phyloP scores from a whole-genome alignment of 257 asterid species.

The Leonotis leonurus region DNA sequence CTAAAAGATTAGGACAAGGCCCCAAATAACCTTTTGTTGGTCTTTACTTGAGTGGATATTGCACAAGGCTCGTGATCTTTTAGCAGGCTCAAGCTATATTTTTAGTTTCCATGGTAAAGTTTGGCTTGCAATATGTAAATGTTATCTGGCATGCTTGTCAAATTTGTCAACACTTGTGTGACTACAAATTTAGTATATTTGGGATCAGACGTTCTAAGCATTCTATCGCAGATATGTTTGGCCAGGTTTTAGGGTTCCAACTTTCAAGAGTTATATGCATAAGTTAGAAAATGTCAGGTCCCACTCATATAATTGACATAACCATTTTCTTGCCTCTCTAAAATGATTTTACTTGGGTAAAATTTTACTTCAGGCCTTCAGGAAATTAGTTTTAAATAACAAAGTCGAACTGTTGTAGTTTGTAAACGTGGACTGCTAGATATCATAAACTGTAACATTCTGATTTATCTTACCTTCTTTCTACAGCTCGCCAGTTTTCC shows the following conservation, averaged over 20 bases:
- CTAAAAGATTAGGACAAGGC: constrained; percentile 90
- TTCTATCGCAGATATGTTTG: neutral
- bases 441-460: neutral
- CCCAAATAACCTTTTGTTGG: neutral
- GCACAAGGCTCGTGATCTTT: neutral
- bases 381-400: too few relatives aligned
- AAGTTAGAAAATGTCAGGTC: neutral
- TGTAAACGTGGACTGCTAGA: neutral
- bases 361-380: too few relatives aligned
- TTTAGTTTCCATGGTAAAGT: neutral
- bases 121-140: neutral
- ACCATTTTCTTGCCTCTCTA: neutral
- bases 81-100: too few relatives aligned
- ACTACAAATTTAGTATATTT: neutral
- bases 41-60: neutral
- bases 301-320: neutral
- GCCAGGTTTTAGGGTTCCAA: neutral
- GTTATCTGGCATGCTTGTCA: neutral
- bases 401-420: neutral
- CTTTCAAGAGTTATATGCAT: neutral
- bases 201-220: neutral
- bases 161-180: neutral
- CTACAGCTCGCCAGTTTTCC: constrained; percentile 90
- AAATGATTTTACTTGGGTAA: neutral
- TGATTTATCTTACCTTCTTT: constrained; percentile 1